Percentiles rank a stretch among this genome's conserved stretches.
These are phyloP conservation scores for Fusarium azukiicola DNA, from an alignment of 2,329 filamentous ascomycete species.

Conservation along the genomic window DNA sequence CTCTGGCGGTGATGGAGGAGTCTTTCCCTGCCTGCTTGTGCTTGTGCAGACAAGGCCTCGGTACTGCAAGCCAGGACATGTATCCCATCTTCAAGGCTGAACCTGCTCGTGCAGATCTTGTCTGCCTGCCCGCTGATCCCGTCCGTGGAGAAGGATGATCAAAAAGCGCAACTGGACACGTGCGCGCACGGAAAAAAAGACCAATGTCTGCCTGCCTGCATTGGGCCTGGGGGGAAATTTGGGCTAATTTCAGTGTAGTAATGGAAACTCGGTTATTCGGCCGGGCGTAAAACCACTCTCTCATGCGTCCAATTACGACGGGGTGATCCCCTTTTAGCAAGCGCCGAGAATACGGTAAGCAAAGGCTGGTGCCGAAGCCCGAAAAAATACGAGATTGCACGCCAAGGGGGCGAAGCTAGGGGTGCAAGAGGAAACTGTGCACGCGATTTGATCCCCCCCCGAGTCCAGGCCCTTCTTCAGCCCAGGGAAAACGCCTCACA, in stretches of 20 bases:
- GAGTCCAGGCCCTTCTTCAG: slow-evolving; percentile 3
- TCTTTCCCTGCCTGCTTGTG: too few species aligned
- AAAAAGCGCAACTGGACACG: background rate
- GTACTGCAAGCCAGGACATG: too few species aligned
- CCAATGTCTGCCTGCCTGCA: background rate
- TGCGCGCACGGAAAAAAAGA: background rate
- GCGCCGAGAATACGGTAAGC: background rate
- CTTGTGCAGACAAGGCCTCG: too few species aligned
- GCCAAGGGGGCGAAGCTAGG: background rate
- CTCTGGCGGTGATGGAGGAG: too few species aligned
- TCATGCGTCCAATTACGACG: background rate
- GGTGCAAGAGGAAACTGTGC: slow-evolving; percentile 8
- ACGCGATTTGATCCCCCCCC: background rate
- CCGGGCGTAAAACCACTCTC: background rate
- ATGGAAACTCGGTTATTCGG: background rate
- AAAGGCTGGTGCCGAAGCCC: background rate
- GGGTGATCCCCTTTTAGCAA: slow-evolving; percentile 1
- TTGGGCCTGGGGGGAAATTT: background rate
- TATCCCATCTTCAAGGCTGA: too few species aligned
- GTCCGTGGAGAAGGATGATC: background rate
- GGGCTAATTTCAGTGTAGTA: background rate
- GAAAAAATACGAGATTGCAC: slow-evolving; percentile 13
- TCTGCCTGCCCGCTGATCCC: too few species aligned
- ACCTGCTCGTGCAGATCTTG: too few species aligned
- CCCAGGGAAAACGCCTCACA: background rate